Evolutionary conservation across 176 grass and related monocot species (phyloP).

Genomic region (Bromus sterilis): DNA sequence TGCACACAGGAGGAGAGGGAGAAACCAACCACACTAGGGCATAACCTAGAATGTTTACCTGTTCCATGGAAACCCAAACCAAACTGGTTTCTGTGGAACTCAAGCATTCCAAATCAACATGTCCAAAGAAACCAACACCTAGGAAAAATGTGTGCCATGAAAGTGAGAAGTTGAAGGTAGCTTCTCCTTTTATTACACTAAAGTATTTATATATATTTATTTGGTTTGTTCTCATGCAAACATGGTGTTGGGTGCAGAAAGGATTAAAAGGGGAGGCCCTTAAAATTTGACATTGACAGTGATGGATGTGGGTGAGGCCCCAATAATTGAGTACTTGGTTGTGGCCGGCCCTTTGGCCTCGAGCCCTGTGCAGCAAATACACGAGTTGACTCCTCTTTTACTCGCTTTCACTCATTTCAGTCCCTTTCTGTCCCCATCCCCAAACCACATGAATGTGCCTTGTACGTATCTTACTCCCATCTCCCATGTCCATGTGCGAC

Average conservation of each 20-base stretch:
- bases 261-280: slow-evolving; percentile 34
- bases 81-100: neutral
- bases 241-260: slow-evolving; percentile 1
- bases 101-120: neutral
- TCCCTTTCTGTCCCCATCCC: slow-evolving; percentile 82
- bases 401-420: slow-evolving; percentile 74
- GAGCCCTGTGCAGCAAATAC: slow-evolving; percentile 91
- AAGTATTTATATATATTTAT: neutral
- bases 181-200: neutral
- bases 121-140: neutral
- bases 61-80: neutral
- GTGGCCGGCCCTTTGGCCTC: slow-evolving; percentile 31
- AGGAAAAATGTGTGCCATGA: neutral
- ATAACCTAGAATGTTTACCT: neutral
- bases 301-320: slow-evolving; percentile 45
- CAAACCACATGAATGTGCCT: slow-evolving; percentile 41
- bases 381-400: slow-evolving; percentile 88
- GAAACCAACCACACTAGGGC: neutral
- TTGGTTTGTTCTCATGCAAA: neutral
- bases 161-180: neutral
- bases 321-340: slow-evolving; percentile 62
- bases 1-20: neutral
- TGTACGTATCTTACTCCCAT: slow-evolving; percentile 13
- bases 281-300: slow-evolving; percentile 52
- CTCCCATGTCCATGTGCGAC: no score